These are phyloP conservation scores for Penicillium sp. DNA, from an alignment of 2,329 filamentous ascomycete species.

Conservation along the genomic window DNA sequence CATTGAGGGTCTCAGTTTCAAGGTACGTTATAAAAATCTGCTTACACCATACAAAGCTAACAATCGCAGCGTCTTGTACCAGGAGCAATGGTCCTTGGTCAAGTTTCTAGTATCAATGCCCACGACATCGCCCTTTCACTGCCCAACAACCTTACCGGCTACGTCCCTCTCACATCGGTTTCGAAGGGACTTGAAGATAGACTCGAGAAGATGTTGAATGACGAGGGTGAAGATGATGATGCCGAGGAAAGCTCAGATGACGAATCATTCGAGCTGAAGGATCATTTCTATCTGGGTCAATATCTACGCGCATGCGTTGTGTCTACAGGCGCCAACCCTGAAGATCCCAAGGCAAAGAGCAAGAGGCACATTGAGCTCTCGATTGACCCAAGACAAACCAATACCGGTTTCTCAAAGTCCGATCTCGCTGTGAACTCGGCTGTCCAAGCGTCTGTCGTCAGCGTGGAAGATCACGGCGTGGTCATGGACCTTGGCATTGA, in stretches of 20 bases:
- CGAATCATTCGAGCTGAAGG: constrained; percentile 65
- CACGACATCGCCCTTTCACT: constrained; percentile 77
- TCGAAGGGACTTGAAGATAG: constrained; percentile 73
- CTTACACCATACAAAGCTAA: constrained; percentile 31
- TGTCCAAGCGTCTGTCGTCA: constrained; percentile 81
- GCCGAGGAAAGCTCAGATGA: constrained; percentile 49
- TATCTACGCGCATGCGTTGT: constrained; percentile 81
- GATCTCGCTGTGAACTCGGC: constrained; percentile 72
- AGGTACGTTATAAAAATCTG: constrained; percentile 52
- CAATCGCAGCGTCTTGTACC: constrained; percentile 67
- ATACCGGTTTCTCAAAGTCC: constrained; percentile 67
- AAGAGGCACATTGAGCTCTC: constrained; percentile 86
- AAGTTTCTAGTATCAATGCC: constrained; percentile 74
- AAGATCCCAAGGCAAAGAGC: constrained; percentile 55
- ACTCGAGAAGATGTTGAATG: constrained; percentile 64
- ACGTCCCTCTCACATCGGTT: constrained; percentile 86
- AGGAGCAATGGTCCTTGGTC: constrained; percentile 83
- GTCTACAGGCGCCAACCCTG: constrained; percentile 62
- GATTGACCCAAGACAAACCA: constrained; percentile 72
- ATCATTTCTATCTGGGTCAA: constrained; percentile 77
- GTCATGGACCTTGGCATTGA: constrained; percentile 86
- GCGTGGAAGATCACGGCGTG: constrained; percentile 92
- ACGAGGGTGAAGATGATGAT: constrained; percentile 56
- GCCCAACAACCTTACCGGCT: constrained; percentile 89
- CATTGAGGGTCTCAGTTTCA: constrained; percentile 85